These are phyloP conservation scores for Penicillium sp. DNA, from an alignment of 2,329 filamentous ascomycete genomes.

Conservation along the genomic window DNA sequence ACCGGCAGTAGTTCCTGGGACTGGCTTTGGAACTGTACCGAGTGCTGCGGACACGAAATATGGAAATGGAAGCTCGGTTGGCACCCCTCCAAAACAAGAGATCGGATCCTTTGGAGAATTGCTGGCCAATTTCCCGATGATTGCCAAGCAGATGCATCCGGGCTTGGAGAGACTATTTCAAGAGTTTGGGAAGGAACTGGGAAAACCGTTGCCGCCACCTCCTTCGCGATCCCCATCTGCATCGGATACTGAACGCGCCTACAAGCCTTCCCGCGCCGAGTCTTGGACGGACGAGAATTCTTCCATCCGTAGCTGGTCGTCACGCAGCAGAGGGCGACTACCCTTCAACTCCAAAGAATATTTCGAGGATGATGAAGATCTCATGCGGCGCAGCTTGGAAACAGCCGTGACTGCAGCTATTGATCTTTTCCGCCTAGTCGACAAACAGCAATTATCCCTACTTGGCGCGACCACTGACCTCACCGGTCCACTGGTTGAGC, in stretches of 20 bases:
- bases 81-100: conserved; percentile 67
- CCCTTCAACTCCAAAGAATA: conserved; percentile 63
- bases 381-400: conserved; percentile 83
- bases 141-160: conserved; percentile 90
- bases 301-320: conserved; percentile 35
- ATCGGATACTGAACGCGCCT: conserved; percentile 45
- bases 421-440: conserved; percentile 90
- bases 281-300: conserved; percentile 40
- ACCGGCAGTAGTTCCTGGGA: conserved; percentile 57
- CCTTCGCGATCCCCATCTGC: conserved; percentile 53
- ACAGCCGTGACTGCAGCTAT: conserved; percentile 90
- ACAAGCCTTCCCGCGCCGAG: conserved; percentile 24
- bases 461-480: conserved; percentile 90
- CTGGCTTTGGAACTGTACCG: conserved; percentile 32
- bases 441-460: conserved; percentile 89
- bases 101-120: conserved; percentile 88
- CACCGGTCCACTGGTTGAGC: conserved; percentile 86
- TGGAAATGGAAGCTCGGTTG: conserved; percentile 32
- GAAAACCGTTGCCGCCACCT: conserved; percentile 75
- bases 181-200: conserved; percentile 81
- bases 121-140: conserved; percentile 87
- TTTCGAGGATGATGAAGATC: conserved; percentile 84
- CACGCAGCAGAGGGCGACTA: conserved; percentile 36
- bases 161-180: conserved; percentile 85
- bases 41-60: conserved; percentile 22